These are phyloP conservation scores for Fusarium sp. DNA, from an alignment of 2,329 filamentous ascomycete species.

Conservation along the genomic window DNA sequence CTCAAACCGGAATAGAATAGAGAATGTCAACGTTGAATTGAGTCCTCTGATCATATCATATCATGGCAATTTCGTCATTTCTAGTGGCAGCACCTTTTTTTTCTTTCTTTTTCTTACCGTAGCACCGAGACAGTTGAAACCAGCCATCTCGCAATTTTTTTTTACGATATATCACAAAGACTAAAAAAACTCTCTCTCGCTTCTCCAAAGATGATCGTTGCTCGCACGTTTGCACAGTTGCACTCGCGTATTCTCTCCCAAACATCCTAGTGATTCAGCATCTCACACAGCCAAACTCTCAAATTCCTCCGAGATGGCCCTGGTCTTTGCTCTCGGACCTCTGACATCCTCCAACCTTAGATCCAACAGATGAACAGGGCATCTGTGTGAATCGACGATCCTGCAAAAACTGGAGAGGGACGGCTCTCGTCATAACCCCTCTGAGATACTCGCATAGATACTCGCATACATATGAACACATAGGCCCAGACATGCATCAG, in stretches of 20 bases:
- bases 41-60: slow-evolving; percentile 14
- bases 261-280: slow-evolving; percentile 2
- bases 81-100: slow-evolving; percentile 17
- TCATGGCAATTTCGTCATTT: neutral
- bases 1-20: neutral
- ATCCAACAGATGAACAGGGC: neutral
- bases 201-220: slow-evolving; percentile 9
- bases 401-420: neutral
- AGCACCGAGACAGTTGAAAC: neutral
- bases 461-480: neutral
- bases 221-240: slow-evolving; percentile 2
- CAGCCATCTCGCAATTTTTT: neutral
- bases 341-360: neutral
- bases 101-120: slow-evolving; percentile 13
- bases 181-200: neutral
- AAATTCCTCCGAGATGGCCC: slow-evolving; percentile 1
- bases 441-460: neutral
- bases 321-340: neutral
- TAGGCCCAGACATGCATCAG: neutral
- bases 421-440: neutral
- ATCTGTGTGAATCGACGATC: slow-evolving; percentile 7
- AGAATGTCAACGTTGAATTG: neutral
- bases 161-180: slow-evolving; percentile 19
- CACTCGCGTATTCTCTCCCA: slow-evolving; percentile 12
- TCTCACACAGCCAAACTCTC: neutral